Conservation (phyloP, 1,284 basidiomycete species). For the Ceratobasidium sp. region DNA sequence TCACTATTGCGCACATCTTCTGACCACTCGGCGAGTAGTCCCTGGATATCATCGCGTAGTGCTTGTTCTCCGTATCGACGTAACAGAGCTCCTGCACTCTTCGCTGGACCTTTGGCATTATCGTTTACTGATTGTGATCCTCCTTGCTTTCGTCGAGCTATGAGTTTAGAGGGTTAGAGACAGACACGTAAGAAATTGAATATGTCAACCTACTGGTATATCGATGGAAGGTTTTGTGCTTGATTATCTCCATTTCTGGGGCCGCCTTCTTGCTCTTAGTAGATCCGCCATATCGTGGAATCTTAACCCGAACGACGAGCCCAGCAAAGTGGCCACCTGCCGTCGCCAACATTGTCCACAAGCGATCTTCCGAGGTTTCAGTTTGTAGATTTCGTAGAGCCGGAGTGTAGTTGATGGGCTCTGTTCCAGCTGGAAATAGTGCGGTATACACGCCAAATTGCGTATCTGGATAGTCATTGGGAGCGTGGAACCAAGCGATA, state of each 20-base stretch:
- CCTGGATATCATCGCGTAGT: constrained; percentile 87
- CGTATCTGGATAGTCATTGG: constrained; percentile 67
- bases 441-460: constrained; percentile 89
- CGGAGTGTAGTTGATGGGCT: constrained; percentile 50
- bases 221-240: constrained; percentile 96
- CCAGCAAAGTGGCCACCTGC: constrained; percentile 98
- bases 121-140: constrained; percentile 93
- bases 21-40: constrained; percentile 78
- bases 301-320: constrained; percentile 75
- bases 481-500: constrained; percentile 86
- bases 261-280: constrained; percentile 63
- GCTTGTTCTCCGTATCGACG: constrained; percentile 95
- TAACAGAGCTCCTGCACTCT: constrained; percentile 92
- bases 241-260: constrained; percentile 76
- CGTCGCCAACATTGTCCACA: constrained; percentile 93
- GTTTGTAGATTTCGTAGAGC: constrained; percentile 71
- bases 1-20: constrained; percentile 83
- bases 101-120: constrained; percentile 88
- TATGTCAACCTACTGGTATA: constrained; percentile 79
- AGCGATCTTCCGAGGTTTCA: constrained; percentile 66
- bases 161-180: constrained; percentile 13
- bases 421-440: constrained; percentile 63
- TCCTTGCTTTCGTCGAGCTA: constrained; percentile 96
- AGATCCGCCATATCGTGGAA: constrained; percentile 55
- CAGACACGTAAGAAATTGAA: background rate